These are phyloP conservation scores for Colletotrichum chlorophyti DNA, from an alignment of 2,329 filamentous ascomycete genomes.

Conservation along the genomic window DNA sequence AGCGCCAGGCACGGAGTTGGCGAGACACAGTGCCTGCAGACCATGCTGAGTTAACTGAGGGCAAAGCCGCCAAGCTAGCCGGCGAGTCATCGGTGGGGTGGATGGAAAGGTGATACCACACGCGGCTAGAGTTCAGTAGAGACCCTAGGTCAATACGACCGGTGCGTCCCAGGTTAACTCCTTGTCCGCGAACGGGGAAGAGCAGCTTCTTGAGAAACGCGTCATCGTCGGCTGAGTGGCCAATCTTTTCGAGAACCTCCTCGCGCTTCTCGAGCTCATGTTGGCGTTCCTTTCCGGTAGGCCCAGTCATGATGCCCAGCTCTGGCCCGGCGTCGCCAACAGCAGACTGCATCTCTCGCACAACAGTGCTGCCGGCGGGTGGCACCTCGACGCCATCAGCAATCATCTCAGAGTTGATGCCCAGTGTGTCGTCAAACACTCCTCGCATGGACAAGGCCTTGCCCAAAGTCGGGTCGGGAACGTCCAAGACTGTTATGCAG, in stretches of 20 bases:
- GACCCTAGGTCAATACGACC: constrained; percentile 81
- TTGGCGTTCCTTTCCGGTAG: constrained; percentile 75
- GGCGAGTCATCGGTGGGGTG: constrained; percentile 91
- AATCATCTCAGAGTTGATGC: constrained; percentile 98
- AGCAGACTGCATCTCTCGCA: constrained; percentile 86
- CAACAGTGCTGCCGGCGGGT: constrained; percentile 77
- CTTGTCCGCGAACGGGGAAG: constrained; percentile 78
- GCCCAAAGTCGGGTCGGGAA: constrained; percentile 79
- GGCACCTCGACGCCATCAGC: constrained; percentile 86
- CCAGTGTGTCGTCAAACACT: constrained; percentile 89
- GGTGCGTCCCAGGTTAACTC: constrained; percentile 79
- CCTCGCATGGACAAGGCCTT: constrained; percentile 90
- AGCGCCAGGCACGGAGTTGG: constrained; percentile 89
- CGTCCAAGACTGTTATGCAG: constrained; percentile 85
- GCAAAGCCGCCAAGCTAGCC: constrained; percentile 73
- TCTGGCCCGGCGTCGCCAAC: constrained; percentile 80
- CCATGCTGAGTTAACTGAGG: constrained; percentile 83
- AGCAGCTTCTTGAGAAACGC: constrained; percentile 84
- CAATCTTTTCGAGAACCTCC: constrained; percentile 84
- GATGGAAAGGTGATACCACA: constrained; percentile 93
- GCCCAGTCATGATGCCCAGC: constrained; percentile 74
- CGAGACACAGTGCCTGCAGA: constrained; percentile 91
- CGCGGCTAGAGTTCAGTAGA: constrained; percentile 81
- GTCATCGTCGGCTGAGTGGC: constrained; percentile 79
- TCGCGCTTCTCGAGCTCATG: constrained; percentile 83